These are phyloP conservation scores for Solanum pennellii DNA, from an alignment of 257 asterid genomes.

Conservation along the genomic window DNA sequence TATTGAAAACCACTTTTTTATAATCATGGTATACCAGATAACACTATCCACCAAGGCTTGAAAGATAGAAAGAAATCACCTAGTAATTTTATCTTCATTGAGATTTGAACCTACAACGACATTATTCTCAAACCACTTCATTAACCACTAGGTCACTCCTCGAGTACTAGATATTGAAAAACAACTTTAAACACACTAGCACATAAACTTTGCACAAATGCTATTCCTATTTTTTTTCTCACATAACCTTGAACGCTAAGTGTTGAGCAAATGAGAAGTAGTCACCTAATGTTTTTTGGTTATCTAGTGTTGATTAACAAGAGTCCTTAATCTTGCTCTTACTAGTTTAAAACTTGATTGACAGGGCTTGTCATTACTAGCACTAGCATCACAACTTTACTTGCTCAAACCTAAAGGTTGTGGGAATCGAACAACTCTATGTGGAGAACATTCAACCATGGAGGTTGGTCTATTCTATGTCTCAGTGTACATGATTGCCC, in stretches of 20 bases:
- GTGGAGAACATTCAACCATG: constrained; percentile 59
- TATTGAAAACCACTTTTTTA: background rate
- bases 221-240: background rate
- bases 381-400: constrained; percentile 54
- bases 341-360: background rate
- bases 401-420: constrained; percentile 76
- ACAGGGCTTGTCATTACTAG: constrained; percentile 64
- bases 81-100: background rate
- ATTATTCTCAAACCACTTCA: background rate
- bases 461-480: constrained; percentile 60
- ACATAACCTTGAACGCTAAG: background rate
- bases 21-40: background rate
- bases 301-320: background rate
- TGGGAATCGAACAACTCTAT: constrained; percentile 39
- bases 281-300: background rate
- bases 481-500: constrained; percentile 76
- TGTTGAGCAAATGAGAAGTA: background rate
- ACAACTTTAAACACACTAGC: background rate
- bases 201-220: background rate
- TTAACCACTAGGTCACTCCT: background rate
- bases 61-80: background rate
- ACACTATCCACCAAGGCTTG: background rate
- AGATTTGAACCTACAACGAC: background rate
- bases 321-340: background rate
- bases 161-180: background rate